These are phyloP conservation scores for Litsea cubeba DNA, from an alignment of 164 flowering plant species.

Conservation along the genomic window DNA sequence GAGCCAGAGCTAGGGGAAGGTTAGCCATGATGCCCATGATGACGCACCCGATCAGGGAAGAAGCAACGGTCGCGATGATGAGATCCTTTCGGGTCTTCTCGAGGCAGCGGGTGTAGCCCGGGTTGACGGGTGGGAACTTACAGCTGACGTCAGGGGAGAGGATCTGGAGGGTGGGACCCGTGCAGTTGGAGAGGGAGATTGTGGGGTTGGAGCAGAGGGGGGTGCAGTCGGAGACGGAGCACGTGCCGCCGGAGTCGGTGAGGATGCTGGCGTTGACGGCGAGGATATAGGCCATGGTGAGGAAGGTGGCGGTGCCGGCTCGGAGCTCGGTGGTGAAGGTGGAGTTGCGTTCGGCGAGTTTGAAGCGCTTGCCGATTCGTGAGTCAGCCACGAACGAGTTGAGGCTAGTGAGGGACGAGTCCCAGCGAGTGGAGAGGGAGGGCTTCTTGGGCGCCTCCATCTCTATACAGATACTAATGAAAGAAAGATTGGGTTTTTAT, in stretches of 20 bases:
- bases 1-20: slow-evolving; percentile 71
- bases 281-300: slow-evolving; percentile 92
- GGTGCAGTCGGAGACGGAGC: slow-evolving; percentile 68
- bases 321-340: slow-evolving; percentile 89
- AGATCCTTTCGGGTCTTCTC: slow-evolving; percentile 46
- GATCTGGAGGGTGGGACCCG: slow-evolving; percentile 29
- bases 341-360: slow-evolving; percentile 51
- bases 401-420: slow-evolving; percentile 23
- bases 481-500: no score
- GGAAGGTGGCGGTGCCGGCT: slow-evolving; percentile 89
- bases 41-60: slow-evolving; percentile 65
- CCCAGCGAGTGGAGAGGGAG: background rate
- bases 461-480: background rate
- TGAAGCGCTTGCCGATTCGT: slow-evolving; percentile 65
- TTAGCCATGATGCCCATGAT: slow-evolving; percentile 79
- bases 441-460: background rate
- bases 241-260: slow-evolving; percentile 83
- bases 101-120: slow-evolving; percentile 64
- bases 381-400: slow-evolving; percentile 41
- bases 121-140: slow-evolving; percentile 68
- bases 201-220: slow-evolving; percentile 48
- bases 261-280: slow-evolving; percentile 91
- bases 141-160: slow-evolving; percentile 48
- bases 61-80: slow-evolving; percentile 70
- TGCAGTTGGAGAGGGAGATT: slow-evolving; percentile 32